Conservation (phyloP, 1,139 yeast species). For the Nakaseomyces uthaithaninus region DNA sequence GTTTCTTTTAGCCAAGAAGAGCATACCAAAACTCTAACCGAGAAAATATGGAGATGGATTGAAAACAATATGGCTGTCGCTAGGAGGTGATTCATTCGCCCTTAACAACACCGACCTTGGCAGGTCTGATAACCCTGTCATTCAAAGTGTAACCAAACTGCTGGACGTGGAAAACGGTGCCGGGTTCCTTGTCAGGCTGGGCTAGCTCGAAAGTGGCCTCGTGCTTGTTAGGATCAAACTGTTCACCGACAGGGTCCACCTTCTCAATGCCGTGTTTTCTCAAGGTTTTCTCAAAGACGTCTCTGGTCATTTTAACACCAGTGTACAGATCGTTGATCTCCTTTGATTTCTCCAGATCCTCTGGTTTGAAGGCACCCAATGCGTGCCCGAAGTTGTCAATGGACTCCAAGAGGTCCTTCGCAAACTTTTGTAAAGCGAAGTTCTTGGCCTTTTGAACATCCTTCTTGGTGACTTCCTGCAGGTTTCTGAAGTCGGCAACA, state of each 20-base stretch:
- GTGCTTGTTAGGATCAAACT: slow-evolving; percentile 84
- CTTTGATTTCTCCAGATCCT: slow-evolving; percentile 46
- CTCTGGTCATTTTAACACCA: slow-evolving; percentile 88
- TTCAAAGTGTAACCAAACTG: slow-evolving; percentile 84
- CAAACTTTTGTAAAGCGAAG: slow-evolving; percentile 87
- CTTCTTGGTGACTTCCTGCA: slow-evolving; percentile 83
- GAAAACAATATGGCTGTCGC: too few species aligned
- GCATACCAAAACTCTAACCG: not conserved
- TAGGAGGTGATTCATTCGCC: slow-evolving; percentile 22
- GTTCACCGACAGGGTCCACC: slow-evolving; percentile 76
- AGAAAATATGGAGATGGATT: not conserved
- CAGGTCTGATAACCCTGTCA: slow-evolving; percentile 87
- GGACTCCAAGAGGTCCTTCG: slow-evolving; percentile 82
- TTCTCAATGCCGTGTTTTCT: slow-evolving; percentile 71
- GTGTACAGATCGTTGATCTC: slow-evolving; percentile 74
- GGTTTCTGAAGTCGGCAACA: slow-evolving; percentile 85
- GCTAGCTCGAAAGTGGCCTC: slow-evolving; percentile 90
- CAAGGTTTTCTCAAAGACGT: slow-evolving; percentile 78
- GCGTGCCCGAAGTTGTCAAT: slow-evolving; percentile 90
- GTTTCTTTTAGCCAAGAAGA: too few species aligned
- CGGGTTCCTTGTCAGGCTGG: slow-evolving; percentile 84
- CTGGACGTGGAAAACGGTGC: slow-evolving; percentile 88
- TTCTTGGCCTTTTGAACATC: slow-evolving; percentile 84
- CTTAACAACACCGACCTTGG: slow-evolving; percentile 92
- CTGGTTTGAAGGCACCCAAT: slow-evolving; percentile 60